Base-by-base conservation (phyloP, 345 rosid species). In the Eutrema heterophyllum region DNA sequence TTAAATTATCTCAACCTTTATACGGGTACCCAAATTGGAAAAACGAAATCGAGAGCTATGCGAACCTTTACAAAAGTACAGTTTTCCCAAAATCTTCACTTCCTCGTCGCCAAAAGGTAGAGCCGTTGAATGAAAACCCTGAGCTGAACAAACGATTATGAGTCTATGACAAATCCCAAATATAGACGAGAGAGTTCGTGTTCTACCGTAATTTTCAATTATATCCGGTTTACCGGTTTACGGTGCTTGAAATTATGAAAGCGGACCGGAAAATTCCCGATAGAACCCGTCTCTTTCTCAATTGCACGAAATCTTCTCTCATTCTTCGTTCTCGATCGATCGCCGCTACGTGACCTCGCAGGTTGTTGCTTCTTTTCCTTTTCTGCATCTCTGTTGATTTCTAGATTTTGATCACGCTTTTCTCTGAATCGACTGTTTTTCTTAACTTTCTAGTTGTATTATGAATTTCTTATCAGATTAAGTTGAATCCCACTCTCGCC, bases 271-370 rank as follows among this genome's bases (percentile, higher is more conserved):
- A 33, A 69, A 3, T 57, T 16, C 1, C 9, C 44, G 4, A 55
- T 68, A 53, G 5, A 53, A 29, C 6, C 24, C 36, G 27, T 6
- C 26, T 0, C 14, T 62, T 38, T 26, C 38, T 45, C 8, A 10
- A 16, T 24, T 21, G 71, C 61, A n/a, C 50, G 40, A 27, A 11
- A 53, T 41, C 15, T 30, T 4, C n/a, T 65, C 70, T 18, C 36
- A 67, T 15, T 56, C 6, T 13, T 54, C 10, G 33, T 68, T 12
- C 44, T 68, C 63, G 56, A 70, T 57, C 57, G 57, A 45, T 21
- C 35, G 74, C 43, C 56, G 74, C 65, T 9, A 13, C 74, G 58
- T 66, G n/a, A 18, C 46, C n/a, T 66, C 24, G 45, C 57, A 46
- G 74, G 66, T 58, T 38, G 2, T 15, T 27, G 33, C 38, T 35